A percentile compares a stretch with the other conserved stretches of the same genome.
These are phyloP conservation scores for Venturia oleaginea DNA, from an alignment of 2,329 filamentous ascomycete species.

Conservation along the genomic window DNA sequence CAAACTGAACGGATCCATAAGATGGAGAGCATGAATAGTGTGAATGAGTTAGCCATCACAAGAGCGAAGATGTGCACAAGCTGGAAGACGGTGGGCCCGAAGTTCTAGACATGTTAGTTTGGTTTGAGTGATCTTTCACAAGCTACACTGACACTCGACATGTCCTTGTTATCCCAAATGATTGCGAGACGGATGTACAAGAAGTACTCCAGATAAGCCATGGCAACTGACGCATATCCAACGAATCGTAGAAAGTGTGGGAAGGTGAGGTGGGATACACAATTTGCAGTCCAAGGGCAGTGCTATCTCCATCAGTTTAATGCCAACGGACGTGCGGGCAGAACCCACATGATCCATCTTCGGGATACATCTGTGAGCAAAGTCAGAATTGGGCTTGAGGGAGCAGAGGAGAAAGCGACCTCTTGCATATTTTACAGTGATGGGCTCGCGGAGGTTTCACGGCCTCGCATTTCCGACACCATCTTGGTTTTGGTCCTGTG, in stretches of 20 bases:
- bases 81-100: slow-evolving; percentile 55
- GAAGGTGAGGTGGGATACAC: slow-evolving; percentile 72
- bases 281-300: slow-evolving; percentile 78
- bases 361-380: slow-evolving; percentile 51
- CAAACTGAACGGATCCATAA: slow-evolving; percentile 55
- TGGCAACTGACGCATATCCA: slow-evolving; percentile 55
- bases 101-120: slow-evolving; percentile 41
- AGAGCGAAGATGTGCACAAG: slow-evolving; percentile 55
- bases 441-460: slow-evolving; percentile 70
- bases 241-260: slow-evolving; percentile 78
- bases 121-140: neutral
- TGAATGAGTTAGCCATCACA: slow-evolving; percentile 47
- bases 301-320: slow-evolving; percentile 36
- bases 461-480: slow-evolving; percentile 68
- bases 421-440: slow-evolving; percentile 68
- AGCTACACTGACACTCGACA: slow-evolving; percentile 47
- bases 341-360: slow-evolving; percentile 60
- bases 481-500: slow-evolving; percentile 31
- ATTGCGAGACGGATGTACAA: slow-evolving; percentile 49
- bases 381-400: neutral
- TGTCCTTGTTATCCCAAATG: slow-evolving; percentile 55
- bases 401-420: slow-evolving; percentile 28
- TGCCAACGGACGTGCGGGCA: neutral
- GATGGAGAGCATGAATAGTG: slow-evolving; percentile 53
- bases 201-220: slow-evolving; percentile 51